Conservation (phyloP, 2,329 filamentous ascomycete species). For the Cryphonectria japonica region DNA sequence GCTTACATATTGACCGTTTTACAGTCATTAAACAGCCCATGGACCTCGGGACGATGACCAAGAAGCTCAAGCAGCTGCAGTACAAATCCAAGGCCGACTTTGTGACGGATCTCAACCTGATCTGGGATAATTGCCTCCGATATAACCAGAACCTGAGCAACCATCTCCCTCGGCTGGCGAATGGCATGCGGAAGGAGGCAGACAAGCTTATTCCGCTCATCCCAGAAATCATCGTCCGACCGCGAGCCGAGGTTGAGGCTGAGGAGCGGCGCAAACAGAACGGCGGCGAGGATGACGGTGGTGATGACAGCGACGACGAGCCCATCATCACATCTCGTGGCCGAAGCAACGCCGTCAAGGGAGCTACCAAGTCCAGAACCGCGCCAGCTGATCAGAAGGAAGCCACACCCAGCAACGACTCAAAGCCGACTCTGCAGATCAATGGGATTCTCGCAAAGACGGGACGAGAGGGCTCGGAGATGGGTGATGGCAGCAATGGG, state of each 20-base stretch:
- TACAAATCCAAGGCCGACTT: conserved; percentile 95
- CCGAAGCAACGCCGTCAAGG: conserved; percentile 82
- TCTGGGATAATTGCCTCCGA: conserved; percentile 95
- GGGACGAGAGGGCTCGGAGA: conserved; percentile 75
- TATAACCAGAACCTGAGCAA: conserved; percentile 93
- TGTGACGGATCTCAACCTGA: conserved; percentile 88
- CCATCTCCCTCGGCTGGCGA: conserved; percentile 86
- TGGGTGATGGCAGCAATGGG: conserved; percentile 79
- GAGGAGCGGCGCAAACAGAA: conserved; percentile 85
- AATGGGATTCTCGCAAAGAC: conserved; percentile 64
- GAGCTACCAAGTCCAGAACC: conserved; percentile 77
- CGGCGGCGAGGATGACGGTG: conserved; percentile 79
- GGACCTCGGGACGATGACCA: conserved; percentile 97
- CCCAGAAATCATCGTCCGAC: conserved; percentile 86
- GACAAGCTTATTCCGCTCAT: conserved; percentile 96
- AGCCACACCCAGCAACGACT: conserved; percentile 75
- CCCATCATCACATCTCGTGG: conserved; percentile 98
- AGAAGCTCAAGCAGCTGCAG: conserved; percentile 82
- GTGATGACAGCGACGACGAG: conserved; percentile 93
- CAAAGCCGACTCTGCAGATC: conserved; percentile 72
- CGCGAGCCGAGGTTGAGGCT: conserved; percentile 91
- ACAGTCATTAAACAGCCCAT: conserved; percentile 94
- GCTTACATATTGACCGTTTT: conserved; percentile 31
- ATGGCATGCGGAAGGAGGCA: conserved; percentile 96
- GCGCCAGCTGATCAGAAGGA: conserved; percentile 75